Evolutionary conservation across 176 grass and related monocot genomes (phyloP).

Genomic region (Areca catechu): DNA sequence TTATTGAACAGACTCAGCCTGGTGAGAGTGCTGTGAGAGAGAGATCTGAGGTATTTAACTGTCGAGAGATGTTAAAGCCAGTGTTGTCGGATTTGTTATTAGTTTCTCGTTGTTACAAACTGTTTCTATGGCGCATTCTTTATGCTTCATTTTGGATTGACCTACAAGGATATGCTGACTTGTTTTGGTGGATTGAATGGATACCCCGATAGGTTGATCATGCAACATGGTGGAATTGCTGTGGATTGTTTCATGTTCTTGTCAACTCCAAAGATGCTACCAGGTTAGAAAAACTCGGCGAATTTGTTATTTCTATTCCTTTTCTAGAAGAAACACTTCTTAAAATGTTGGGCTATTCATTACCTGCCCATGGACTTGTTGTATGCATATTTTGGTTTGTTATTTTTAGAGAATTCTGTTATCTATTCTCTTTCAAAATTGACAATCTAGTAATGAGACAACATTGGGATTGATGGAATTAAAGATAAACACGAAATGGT

Average conservation of each 20-base stretch:
- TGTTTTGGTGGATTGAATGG: neutral
- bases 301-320: neutral
- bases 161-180: neutral
- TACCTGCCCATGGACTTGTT: too few species aligned
- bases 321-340: neutral
- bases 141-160: neutral
- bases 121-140: neutral
- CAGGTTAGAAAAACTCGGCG: too few species aligned
- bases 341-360: too few species aligned
- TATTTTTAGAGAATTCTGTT: too few species aligned
- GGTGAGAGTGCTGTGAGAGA: neutral
- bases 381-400: too few species aligned
- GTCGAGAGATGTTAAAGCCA: neutral
- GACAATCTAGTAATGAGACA: too few species aligned
- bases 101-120: too few species aligned
- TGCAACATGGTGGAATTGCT: slow-evolving; percentile 3
- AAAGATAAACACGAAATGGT: too few species aligned
- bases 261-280: neutral
- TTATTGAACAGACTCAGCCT: neutral
- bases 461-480: too few species aligned
- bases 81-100: neutral
- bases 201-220: neutral
- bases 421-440: too few species aligned
- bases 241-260: slow-evolving; percentile 4
- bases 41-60: neutral